These are phyloP conservation scores for Phaffomyces thermotolerans DNA, from an alignment of 805 yeast genomes.

Conservation along the genomic window DNA sequence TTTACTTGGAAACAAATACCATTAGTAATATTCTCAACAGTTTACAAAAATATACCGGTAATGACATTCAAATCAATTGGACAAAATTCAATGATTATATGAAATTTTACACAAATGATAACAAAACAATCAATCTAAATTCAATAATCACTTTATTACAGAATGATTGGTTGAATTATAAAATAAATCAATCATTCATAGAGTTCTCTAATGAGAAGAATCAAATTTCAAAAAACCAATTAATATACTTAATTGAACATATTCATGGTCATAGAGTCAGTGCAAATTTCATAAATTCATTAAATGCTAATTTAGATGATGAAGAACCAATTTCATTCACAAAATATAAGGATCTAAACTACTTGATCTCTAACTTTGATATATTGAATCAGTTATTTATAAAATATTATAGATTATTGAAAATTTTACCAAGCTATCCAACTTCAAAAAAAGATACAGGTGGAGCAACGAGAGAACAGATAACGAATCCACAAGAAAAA, in stretches of 20 bases:
- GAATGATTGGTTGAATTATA: constrained; percentile 32
- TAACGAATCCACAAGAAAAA: constrained; percentile 16
- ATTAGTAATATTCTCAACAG: constrained; percentile 27
- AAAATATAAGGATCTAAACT: constrained; percentile 32
- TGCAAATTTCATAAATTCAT: constrained; percentile 27
- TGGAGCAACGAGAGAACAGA: constrained; percentile 9
- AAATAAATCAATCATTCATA: constrained; percentile 27
- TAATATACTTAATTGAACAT: constrained; percentile 26
- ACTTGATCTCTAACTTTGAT: constrained; percentile 33
- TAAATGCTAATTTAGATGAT: constrained; percentile 23
- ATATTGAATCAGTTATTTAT: constrained; percentile 31
- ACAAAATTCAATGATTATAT: constrained; percentile 18
- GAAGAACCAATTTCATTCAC: constrained; percentile 28
- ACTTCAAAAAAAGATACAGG: constrained; percentile 1
- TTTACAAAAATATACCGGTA: constrained; percentile 26
- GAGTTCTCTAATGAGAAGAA: constrained; percentile 24
- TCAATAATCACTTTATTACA: constrained; percentile 35
- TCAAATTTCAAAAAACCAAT: constrained; percentile 30
- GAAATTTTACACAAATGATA: constrained; percentile 15
- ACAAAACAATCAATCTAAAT: constrained; percentile 29
- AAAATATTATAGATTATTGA: constrained; percentile 23
- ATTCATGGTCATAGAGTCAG: constrained; percentile 34
- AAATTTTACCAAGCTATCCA: constrained; percentile 8
- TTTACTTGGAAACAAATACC: constrained; percentile 22
- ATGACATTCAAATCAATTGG: constrained; percentile 31